Evolutionary conservation across 1,139 yeast species (phyloP).

Genomic region (Magnusiomyces ingens): DNA sequence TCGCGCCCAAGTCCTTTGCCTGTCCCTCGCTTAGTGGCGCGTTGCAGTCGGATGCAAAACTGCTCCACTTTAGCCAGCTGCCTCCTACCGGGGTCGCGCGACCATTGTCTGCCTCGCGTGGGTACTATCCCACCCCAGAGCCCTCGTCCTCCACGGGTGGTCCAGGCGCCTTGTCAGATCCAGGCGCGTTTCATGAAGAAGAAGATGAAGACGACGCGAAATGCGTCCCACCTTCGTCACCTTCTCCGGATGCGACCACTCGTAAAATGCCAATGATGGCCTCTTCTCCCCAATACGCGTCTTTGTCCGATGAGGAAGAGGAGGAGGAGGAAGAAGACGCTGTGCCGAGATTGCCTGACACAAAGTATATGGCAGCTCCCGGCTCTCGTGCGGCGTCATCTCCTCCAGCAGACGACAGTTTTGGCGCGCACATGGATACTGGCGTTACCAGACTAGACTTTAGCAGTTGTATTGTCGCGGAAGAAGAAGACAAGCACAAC

Average conservation of each 20-base stretch:
- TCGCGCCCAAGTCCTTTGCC: background rate
- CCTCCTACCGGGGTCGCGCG: conserved; percentile 1
- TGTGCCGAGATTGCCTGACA: background rate
- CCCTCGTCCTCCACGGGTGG: conserved; percentile 24
- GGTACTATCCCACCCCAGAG: conserved; percentile 27
- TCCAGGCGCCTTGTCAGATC: conserved; percentile 21
- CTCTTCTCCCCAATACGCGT: conserved; percentile 1
- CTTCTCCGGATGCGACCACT: conserved; percentile 9
- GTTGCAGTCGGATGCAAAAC: background rate
- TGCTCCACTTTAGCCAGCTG: conserved; percentile 5
- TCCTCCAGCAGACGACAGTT: background rate
- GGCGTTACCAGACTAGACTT: background rate
- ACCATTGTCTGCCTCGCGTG: no score
- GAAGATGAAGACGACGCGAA: conserved; percentile 8
- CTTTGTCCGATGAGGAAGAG: conserved; percentile 3
- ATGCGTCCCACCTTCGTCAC: conserved; percentile 6
- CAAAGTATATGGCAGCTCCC: background rate
- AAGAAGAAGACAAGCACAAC: background rate
- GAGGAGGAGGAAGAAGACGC: conserved; percentile 5
- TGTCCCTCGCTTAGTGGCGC: background rate
- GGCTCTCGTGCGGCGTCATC: background rate
- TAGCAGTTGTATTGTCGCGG: background rate
- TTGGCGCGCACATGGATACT: background rate
- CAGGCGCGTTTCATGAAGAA: conserved; percentile 3
- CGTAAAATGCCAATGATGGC: background rate